phyloP scores from a whole-genome alignment of 805 yeast species.

The Wickerhamomyces bisporus region DNA sequence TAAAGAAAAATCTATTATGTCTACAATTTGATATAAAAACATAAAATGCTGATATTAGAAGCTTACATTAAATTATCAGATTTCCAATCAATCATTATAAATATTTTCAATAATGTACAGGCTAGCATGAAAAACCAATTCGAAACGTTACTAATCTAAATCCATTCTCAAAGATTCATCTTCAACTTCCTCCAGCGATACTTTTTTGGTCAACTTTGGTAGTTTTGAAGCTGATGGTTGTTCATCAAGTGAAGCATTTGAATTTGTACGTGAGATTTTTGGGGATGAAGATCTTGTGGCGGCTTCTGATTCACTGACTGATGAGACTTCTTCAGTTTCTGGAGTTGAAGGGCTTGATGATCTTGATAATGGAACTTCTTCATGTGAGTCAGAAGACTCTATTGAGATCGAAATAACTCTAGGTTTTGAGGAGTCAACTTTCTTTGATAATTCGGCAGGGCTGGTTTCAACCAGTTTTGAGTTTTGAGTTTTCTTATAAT shows the following conservation, averaged over 20 bases:
- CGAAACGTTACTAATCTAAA: too few species aligned
- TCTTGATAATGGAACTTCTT: not conserved
- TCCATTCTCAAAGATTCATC: constrained; percentile 17
- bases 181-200: constrained; percentile 19
- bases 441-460: constrained; percentile 1
- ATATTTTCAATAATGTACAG: too few species aligned
- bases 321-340: too few species aligned
- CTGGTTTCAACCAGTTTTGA: not conserved
- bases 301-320: not conserved
- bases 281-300: constrained; percentile 1
- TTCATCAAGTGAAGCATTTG: constrained; percentile 1
- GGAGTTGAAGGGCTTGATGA: constrained; percentile 6
- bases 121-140: too few species aligned
- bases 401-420: constrained; percentile 11
- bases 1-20: too few species aligned
- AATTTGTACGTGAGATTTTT: not conserved
- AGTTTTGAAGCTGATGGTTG: constrained; percentile 4
- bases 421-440: too few species aligned
- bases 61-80: too few species aligned
- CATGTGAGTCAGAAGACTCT: constrained; percentile 2
- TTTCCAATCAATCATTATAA: too few species aligned
- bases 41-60: too few species aligned
- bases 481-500: not conserved
- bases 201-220: constrained; percentile 19
- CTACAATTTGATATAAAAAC: too few species aligned